phyloP scores from a whole-genome alignment of 2,329 filamentous ascomycete genomes.

The Botrytis cinerea region DNA sequence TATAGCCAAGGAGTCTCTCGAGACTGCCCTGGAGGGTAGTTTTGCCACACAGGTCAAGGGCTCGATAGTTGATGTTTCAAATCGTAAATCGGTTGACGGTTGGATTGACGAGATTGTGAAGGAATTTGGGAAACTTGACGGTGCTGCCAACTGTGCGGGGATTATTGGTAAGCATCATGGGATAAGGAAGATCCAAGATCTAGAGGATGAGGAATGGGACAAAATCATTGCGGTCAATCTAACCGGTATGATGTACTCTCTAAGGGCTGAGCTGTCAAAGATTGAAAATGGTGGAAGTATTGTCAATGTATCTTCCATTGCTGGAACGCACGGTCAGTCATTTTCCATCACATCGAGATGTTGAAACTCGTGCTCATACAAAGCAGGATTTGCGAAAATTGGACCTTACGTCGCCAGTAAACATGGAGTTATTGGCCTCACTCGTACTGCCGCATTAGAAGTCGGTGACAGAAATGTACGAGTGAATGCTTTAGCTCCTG shows the following conservation, averaged over 20 bases:
- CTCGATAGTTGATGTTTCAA: slow-evolving; percentile 37
- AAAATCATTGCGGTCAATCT: slow-evolving; percentile 45
- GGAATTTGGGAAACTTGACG: slow-evolving; percentile 45
- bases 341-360: not conserved
- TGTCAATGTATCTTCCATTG: slow-evolving; percentile 49
- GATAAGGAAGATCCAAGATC: slow-evolving; percentile 36
- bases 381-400: slow-evolving; percentile 40
- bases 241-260: slow-evolving; percentile 44
- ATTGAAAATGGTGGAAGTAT: slow-evolving; percentile 45
- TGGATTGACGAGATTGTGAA: slow-evolving; percentile 44
- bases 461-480: slow-evolving; percentile 44
- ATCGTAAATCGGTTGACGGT: slow-evolving; percentile 39
- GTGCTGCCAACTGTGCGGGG: slow-evolving; percentile 55
- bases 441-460: slow-evolving; percentile 40
- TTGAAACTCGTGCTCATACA: slow-evolving; percentile 29
- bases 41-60: not conserved
- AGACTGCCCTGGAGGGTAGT: slow-evolving; percentile 32
- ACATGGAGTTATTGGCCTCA: slow-evolving; percentile 46
- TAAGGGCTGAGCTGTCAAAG: slow-evolving; percentile 45
- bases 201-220: slow-evolving; percentile 45
- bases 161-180: slow-evolving; percentile 43
- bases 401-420: slow-evolving; percentile 41
- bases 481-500: slow-evolving; percentile 38
- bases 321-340: slow-evolving; percentile 49
- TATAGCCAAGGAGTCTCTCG: slow-evolving; percentile 29